phyloP scores from a whole-genome alignment of 768 basidiomycete species.

The Hypholoma fasciculare region DNA sequence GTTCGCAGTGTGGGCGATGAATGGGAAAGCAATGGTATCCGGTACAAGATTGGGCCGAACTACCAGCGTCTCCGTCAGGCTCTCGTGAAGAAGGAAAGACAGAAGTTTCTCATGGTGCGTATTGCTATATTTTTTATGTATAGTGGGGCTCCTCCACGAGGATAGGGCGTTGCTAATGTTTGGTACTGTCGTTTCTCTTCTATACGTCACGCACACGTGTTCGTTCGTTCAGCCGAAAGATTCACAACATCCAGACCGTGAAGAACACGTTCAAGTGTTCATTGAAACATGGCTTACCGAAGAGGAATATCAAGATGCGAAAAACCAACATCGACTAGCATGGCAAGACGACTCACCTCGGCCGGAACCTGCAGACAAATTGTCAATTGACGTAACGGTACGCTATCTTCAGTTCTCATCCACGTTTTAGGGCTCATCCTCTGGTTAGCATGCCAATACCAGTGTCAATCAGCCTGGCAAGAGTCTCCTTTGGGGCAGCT shows the following conservation, averaged over 20 bases:
- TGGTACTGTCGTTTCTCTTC: not conserved
- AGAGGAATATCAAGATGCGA: conserved; percentile 67
- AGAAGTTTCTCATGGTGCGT: conserved; percentile 73
- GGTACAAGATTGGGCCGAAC: conserved; percentile 70
- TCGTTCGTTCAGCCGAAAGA: conserved; percentile 59
- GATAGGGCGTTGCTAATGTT: conserved; percentile 5
- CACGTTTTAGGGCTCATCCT: not conserved
- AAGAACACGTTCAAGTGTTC: conserved; percentile 66
- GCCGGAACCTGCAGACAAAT: conserved; percentile 40
- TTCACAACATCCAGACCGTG: conserved; percentile 74
- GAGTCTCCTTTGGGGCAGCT: conserved; percentile 65
- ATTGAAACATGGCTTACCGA: conserved; percentile 83
- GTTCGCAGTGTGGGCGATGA: conserved; percentile 68
- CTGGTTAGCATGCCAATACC: not conserved
- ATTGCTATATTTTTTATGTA: not conserved
- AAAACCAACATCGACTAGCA: conserved; percentile 56
- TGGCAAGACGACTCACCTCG: conserved; percentile 66
- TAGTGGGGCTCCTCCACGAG: conserved; percentile 1
- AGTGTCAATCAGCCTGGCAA: conserved; percentile 43
- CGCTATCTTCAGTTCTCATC: conserved; percentile 17
- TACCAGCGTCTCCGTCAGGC: conserved; percentile 70
- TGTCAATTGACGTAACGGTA: conserved; percentile 39
- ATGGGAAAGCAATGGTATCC: conserved; percentile 72
- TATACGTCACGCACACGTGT: not conserved
- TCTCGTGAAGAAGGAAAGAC: conserved; percentile 69